Percentiles rank a stretch among this genome's conserved stretches.
phyloP scores from a whole-genome alignment of 176 grass and related monocot species.

The Areca catechu region DNA sequence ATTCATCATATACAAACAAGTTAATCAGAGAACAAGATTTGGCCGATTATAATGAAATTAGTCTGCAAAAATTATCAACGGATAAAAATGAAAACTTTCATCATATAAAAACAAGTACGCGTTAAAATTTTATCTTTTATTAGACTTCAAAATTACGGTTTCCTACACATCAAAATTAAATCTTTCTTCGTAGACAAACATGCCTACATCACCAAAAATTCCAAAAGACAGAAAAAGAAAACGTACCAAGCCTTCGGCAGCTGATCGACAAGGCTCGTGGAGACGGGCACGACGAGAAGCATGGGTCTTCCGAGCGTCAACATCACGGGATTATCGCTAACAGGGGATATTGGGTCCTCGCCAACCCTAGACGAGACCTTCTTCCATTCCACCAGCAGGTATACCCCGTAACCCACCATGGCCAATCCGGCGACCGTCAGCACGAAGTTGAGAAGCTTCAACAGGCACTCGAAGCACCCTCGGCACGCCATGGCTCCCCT shows the following conservation, averaged over 20 bases:
- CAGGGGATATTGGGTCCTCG: neutral
- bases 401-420: conserved; percentile 65
- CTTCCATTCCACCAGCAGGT: conserved; percentile 57
- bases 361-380: conserved; percentile 24
- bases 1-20: no score
- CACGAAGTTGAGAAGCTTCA: conserved; percentile 72
- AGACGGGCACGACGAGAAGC: conserved; percentile 27
- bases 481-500: conserved; percentile 52
- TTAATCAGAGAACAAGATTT: no score
- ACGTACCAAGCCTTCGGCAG: conserved; percentile 64
- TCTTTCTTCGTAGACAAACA: conserved; percentile 2
- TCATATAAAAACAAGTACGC: no score
- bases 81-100: no score
- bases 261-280: conserved; percentile 28
- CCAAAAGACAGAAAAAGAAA: conserved; percentile 2
- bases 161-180: conserved; percentile 12
- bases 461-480: conserved; percentile 54
- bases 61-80: no score
- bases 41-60: no score
- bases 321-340: conserved; percentile 1
- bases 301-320: conserved; percentile 38
- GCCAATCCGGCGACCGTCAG: conserved; percentile 52
- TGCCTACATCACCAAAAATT: neutral
- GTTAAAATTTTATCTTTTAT: no score
- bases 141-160: no score